Conservation (phyloP, 2,329 filamentous ascomycete genomes). For the Exophiala spinifera region DNA sequence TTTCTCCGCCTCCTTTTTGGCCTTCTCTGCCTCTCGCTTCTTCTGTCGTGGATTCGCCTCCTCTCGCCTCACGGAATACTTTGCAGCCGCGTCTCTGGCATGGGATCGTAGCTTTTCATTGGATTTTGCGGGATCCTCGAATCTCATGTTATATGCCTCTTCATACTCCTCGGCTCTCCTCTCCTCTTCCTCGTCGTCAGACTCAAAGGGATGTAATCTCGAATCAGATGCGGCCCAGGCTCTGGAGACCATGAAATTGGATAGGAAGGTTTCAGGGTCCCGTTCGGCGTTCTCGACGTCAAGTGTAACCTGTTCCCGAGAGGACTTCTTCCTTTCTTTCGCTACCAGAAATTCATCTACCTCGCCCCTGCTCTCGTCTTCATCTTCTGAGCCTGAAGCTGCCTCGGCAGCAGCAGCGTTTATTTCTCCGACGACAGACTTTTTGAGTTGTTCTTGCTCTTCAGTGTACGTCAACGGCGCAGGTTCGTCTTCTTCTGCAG, state of each 20-base stretch:
- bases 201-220: slow-evolving; percentile 79
- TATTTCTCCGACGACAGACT: slow-evolving; percentile 74
- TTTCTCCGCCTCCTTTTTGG: slow-evolving; percentile 75
- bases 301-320: slow-evolving; percentile 51
- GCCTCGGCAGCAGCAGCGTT: slow-evolving; percentile 60
- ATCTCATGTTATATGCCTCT: slow-evolving; percentile 90
- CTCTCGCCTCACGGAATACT: slow-evolving; percentile 81
- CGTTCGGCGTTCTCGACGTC: slow-evolving; percentile 76
- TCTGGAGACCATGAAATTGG: slow-evolving; percentile 87
- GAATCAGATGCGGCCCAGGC: slow-evolving; percentile 72
- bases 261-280: slow-evolving; percentile 88
- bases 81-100: slow-evolving; percentile 77
- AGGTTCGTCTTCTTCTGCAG: slow-evolving; percentile 49
- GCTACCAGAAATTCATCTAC: slow-evolving; percentile 73
- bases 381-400: slow-evolving; percentile 40
- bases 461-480: slow-evolving; percentile 72
- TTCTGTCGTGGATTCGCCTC: slow-evolving; percentile 74
- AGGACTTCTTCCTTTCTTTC: slow-evolving; percentile 54
- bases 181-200: slow-evolving; percentile 78
- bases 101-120: slow-evolving; percentile 88
- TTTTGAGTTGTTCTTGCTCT: slow-evolving; percentile 81
- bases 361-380: slow-evolving; percentile 51
- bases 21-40: slow-evolving; percentile 72
- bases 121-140: slow-evolving; percentile 83
- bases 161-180: slow-evolving; percentile 81